Evolutionary conservation across 768 basidiomycete species (phyloP).

Genomic region (Collybia nuda): DNA sequence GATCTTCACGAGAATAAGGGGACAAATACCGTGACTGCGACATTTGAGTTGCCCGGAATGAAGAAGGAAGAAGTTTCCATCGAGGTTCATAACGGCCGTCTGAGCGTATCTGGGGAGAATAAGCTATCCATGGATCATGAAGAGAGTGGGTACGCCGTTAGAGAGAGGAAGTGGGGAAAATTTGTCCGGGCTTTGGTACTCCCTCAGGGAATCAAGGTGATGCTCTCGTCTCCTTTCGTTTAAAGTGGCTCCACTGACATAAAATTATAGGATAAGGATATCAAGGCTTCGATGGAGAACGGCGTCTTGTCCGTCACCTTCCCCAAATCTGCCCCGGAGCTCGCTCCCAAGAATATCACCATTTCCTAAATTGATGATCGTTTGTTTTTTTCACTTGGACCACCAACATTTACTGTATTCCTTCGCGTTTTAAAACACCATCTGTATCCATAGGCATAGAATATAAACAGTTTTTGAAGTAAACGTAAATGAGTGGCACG

Average conservation of each 20-base stretch:
- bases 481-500: no score
- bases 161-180: conserved; percentile 47
- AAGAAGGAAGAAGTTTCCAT: conserved; percentile 47
- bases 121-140: conserved; percentile 27
- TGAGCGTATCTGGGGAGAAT: conserved; percentile 48
- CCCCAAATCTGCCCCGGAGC: conserved; percentile 42
- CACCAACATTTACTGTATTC: no score
- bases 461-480: no score
- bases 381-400: no score
- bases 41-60: conserved; percentile 57
- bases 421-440: no score
- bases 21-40: conserved; percentile 43
- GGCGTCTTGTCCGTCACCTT: conserved; percentile 48
- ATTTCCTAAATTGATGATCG: conserved; percentile 21
- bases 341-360: conserved; percentile 42
- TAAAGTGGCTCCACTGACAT: background rate
- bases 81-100: conserved; percentile 42
- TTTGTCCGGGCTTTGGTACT: conserved; percentile 49
- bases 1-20: conserved; percentile 46
- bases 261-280: conserved; percentile 36
- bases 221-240: background rate
- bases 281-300: conserved; percentile 47
- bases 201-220: conserved; percentile 48
- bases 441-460: no score
- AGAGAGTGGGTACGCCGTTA: conserved; percentile 37